phyloP scores from a whole-genome alignment of 31 red algal genomes.

The Porphyra umbilicalis region DNA sequence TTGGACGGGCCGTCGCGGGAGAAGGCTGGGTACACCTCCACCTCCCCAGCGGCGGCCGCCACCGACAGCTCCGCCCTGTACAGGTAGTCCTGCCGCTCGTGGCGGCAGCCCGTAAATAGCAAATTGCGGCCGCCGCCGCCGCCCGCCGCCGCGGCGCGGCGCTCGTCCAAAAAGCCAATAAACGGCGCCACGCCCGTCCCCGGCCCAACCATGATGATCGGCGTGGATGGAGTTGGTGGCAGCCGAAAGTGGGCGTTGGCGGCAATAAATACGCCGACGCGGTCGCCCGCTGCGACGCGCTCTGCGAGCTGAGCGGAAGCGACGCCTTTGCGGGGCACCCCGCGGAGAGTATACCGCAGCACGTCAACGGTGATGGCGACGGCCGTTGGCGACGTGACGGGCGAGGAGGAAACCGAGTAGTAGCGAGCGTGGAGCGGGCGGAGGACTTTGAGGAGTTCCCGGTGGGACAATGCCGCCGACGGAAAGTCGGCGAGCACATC shows the following conservation, averaged over 20 bases:
- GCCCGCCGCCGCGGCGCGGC: slow-evolving; percentile 14
- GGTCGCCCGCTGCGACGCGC: slow-evolving; percentile 17
- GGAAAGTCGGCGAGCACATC: slow-evolving; percentile 73
- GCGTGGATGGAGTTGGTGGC: slow-evolving; percentile 19
- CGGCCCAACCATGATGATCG: slow-evolving; percentile 96
- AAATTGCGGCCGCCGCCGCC: slow-evolving; percentile 57
- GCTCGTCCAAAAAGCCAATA: slow-evolving; percentile 80
- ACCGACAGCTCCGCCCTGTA: slow-evolving; percentile 45
- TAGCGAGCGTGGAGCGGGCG: slow-evolving; percentile 60
- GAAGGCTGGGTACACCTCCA: slow-evolving; percentile 76
- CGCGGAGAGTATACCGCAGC: slow-evolving; percentile 49
- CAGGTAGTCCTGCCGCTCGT: slow-evolving; percentile 75
- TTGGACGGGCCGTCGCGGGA: slow-evolving; percentile 85
- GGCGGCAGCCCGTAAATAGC: slow-evolving; percentile 89
- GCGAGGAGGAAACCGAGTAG: slow-evolving; percentile 95
- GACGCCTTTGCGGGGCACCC: slow-evolving; percentile 69
- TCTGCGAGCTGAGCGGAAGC: slow-evolving; percentile 73
- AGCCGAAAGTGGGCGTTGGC: slow-evolving; percentile 86
- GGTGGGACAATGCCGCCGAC: slow-evolving; percentile 15
- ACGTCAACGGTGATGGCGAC: slow-evolving; percentile 83
- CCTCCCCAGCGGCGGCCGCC: slow-evolving; percentile 14
- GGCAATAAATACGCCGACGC: slow-evolving; percentile 49
- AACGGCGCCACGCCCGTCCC: slow-evolving; percentile 98
- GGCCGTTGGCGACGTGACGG: slow-evolving; percentile 13
- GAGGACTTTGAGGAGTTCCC: slow-evolving; percentile 46